Evolutionary conservation across 495 filamentous ascomycete genomes (phyloP), one percentile per base, ranked within the genome.

Genomic region (Parmelia sp.): DNA sequence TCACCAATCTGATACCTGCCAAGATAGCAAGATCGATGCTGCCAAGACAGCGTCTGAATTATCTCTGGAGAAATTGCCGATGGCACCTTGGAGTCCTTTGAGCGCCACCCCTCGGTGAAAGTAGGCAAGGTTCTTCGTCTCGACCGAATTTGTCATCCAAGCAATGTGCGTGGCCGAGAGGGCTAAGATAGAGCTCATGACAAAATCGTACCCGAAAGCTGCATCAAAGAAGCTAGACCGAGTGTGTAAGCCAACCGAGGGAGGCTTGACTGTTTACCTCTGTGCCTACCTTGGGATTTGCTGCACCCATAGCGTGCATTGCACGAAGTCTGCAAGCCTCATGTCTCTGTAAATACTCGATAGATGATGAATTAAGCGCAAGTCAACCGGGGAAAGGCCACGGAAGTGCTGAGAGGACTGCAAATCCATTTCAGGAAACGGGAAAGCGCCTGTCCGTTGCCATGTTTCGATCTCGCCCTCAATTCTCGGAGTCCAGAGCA

Each of bases 1-100:
- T 82, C 80, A 96, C 94, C 92, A 97, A 77, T 97, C 94, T 67
- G 87, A 91, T 64, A 90, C 89, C 77, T 97, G 94, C 95, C 95
- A 98, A 55, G 93, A 93, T 53, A 98, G 80, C 57, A 97, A 81
- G 40, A 96, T 86, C 17, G 92, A 97, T 33, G 94, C 90, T 59
- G 92, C 94, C 36, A 98, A 82, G 62, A 96, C 87, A 42, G 93
- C 90, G 76, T 98, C 93, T 19, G 90, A 91, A 69, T 92, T 97
- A 45, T 87, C 86, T 68, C 82, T 85, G 11, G 90, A 96, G 75
- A 97, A 97, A 31, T 81, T 79, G 37, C 85, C 86, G 67, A 97
- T 92, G 21, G 91, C 91, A 68, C 89, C 86, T 70, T 96, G 91
- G 31, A 97, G 75, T 27, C 95, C 93, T 68, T 90, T 90, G 59